Percentiles rank a stretch among this genome's conserved stretches.
These are phyloP conservation scores for Alternaria consortialis DNA, from an alignment of 2,329 filamentous ascomycete species.

Conservation along the genomic window DNA sequence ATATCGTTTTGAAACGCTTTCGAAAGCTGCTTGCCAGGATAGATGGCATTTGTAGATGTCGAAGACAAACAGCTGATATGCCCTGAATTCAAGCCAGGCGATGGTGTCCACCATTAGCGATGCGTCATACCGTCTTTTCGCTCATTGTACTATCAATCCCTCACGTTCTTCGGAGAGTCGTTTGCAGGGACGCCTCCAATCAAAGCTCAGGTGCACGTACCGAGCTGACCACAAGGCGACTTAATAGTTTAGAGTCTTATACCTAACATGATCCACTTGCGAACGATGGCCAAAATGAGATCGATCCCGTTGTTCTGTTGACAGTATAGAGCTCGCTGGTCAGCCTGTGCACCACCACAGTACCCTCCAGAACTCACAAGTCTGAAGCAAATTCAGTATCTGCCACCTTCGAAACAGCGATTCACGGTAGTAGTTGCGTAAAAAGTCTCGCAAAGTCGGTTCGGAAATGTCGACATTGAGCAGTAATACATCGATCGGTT, in stretches of 20 bases:
- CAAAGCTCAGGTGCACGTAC: fast-evolving
- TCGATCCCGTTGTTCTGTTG: background rate
- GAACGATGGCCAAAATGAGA: background rate
- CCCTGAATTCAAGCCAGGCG: too few relatives aligned
- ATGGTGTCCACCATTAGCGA: background rate
- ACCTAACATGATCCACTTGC: background rate
- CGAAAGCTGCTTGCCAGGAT: background rate
- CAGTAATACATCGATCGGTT: too few relatives aligned
- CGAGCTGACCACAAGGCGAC: background rate
- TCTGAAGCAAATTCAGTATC: too few relatives aligned
- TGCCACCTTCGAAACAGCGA: too few relatives aligned
- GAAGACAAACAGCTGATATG: background rate
- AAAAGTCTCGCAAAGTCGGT: too few relatives aligned
- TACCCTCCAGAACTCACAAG: too few relatives aligned
- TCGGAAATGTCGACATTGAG: too few relatives aligned
- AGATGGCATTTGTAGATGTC: background rate
- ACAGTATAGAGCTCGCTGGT: background rate
- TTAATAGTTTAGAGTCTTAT: fast-evolving
- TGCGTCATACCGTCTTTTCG: background rate
- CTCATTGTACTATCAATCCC: background rate
- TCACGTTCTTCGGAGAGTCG: background rate
- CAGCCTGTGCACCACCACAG: too few relatives aligned
- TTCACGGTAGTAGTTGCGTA: too few relatives aligned
- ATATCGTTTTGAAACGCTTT: background rate
- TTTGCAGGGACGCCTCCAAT: background rate